Evolutionary conservation across 164 flowering plant genomes (phyloP), one percentile per base, ranked within the genome.

Genomic region (Piper betle): DNA sequence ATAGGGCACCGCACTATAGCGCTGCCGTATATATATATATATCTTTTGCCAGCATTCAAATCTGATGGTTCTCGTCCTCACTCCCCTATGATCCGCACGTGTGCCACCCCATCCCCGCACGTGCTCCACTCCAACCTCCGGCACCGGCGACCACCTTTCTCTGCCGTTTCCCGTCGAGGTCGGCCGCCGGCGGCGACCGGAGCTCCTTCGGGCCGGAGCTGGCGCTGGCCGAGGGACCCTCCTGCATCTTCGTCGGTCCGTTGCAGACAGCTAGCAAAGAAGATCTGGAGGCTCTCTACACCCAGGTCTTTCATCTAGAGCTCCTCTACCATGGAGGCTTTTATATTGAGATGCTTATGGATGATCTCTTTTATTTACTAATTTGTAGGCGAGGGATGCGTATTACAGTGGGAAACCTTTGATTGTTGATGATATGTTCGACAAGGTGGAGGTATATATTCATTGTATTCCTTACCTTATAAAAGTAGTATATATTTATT

Each of bases 401-500:
- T 90, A 87, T 73, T 93, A 93, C 65, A 86, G 86, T 53, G 97
- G 98, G 17, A 69, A 71, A 20, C 98, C 98, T 57, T 77, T 93
- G 77, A 93, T 93, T 57, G 73, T 83, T 18, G 98, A 93, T 73
- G 96, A 93, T 74, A 84, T 93, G 96, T 93, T 93, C 70, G 98
- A 93, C 71, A 81, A 79, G 81, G 85, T 93, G 33, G 98, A 93
- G 96, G 98, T 90, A 72, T 40, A 11, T n/a, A n/a, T n/a, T n/a
- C n/a, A n/a, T n/a, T n/a, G n/a, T n/a, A n/a, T n/a, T n/a, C n/a
- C n/a, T n/a, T n/a, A n/a, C n/a, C n/a, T n/a, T n/a, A n/a, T n/a
- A n/a, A n/a, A n/a, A n/a, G n/a, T n/a, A n/a, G n/a, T n/a, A n/a
- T n/a, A n/a, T n/a, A n/a, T n/a, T n/a, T n/a, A n/a, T n/a, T n/a